Evolutionary conservation across 73 alveolate genomes (phyloP).

Genomic region (Paramecium octaurelia): DNA sequence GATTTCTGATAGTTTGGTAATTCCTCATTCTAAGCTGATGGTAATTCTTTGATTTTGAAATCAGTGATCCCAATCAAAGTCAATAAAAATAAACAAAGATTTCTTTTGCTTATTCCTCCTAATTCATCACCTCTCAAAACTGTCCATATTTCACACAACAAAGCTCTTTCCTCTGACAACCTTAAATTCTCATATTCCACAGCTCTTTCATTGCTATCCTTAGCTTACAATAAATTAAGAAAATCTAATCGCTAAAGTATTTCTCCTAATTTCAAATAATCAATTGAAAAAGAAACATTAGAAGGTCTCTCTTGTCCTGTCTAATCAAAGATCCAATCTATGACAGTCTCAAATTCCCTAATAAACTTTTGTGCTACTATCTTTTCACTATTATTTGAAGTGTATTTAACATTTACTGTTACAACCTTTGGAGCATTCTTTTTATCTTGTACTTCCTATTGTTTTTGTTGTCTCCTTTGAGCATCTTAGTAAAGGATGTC

Average conservation of each 20-base stretch:
- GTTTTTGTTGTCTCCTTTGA: slow-evolving; percentile 33
- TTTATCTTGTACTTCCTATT: slow-evolving; percentile 12
- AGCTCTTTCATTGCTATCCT: slow-evolving; percentile 27
- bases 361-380: slow-evolving; percentile 56
- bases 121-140: slow-evolving; percentile 60
- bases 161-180: slow-evolving; percentile 50
- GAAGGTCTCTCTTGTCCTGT: slow-evolving; percentile 54
- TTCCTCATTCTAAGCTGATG: slow-evolving; percentile 1
- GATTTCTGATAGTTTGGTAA: slow-evolving; percentile 1
- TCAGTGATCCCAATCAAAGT: slow-evolving; percentile 52
- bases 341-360: slow-evolving; percentile 53
- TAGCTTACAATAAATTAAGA: slow-evolving; percentile 23
- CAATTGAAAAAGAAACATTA: slow-evolving; percentile 39
- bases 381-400: slow-evolving; percentile 51
- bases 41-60: slow-evolving; percentile 46
- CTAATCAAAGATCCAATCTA: slow-evolving; percentile 56
- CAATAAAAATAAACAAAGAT: slow-evolving; percentile 47
- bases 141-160: slow-evolving; percentile 56
- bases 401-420: slow-evolving; percentile 40
- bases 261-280: slow-evolving; percentile 60
- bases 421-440: slow-evolving; percentile 30
- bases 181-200: slow-evolving; percentile 36
- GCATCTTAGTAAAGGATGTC: slow-evolving; percentile 60
- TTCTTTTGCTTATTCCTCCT: slow-evolving; percentile 60
- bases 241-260: slow-evolving; percentile 42